phyloP scores from a whole-genome alignment of 2,329 filamentous ascomycete genomes.

The Pseudofabraea citricarpa region DNA sequence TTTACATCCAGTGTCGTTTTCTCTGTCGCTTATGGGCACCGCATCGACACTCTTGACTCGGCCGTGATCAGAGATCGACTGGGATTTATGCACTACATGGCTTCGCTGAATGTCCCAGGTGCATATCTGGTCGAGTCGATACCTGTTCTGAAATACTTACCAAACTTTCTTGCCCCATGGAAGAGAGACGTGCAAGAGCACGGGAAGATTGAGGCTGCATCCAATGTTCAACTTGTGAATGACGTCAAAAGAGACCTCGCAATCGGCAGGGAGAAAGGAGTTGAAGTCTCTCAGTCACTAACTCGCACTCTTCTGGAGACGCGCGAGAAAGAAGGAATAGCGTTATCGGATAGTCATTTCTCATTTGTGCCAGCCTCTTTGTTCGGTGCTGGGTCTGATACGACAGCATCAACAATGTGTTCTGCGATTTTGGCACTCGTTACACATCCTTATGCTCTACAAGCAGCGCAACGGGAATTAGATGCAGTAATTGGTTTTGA shows the following conservation, averaged over 20 bases:
- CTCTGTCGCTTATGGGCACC: conserved; percentile 45
- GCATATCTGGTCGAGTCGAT: conserved; percentile 41
- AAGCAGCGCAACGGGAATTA: conserved; percentile 35
- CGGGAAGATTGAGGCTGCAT: conserved; percentile 31
- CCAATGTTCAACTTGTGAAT: conserved; percentile 36
- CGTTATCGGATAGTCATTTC: conserved; percentile 33
- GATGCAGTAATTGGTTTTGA: conserved; percentile 33
- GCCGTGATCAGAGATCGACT: conserved; percentile 41
- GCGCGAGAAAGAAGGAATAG: conserved; percentile 31
- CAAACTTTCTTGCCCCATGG: conserved; percentile 40
- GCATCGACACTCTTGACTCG: conserved; percentile 41
- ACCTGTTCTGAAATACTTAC: conserved; percentile 37
- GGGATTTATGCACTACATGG: conserved; percentile 42
- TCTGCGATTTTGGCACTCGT: conserved; percentile 33
- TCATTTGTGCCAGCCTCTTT: conserved; percentile 36
- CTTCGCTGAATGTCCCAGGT: conserved; percentile 40
- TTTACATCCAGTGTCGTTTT: conserved; percentile 46
- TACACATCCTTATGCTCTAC: conserved; percentile 31
- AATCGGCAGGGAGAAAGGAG: conserved; percentile 14
- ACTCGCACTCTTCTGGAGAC: conserved; percentile 39
- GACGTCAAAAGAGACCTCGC: conserved; percentile 35
- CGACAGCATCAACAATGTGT: conserved; percentile 23
- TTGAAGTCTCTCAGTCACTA: conserved; percentile 29
- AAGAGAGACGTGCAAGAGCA: conserved; percentile 38
- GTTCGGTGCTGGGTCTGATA: conserved; percentile 33